Evolutionary conservation across 1,139 yeast species (phyloP), one percentile per base, ranked within the genome.

Genomic region (Suhomyces wounanorum): DNA sequence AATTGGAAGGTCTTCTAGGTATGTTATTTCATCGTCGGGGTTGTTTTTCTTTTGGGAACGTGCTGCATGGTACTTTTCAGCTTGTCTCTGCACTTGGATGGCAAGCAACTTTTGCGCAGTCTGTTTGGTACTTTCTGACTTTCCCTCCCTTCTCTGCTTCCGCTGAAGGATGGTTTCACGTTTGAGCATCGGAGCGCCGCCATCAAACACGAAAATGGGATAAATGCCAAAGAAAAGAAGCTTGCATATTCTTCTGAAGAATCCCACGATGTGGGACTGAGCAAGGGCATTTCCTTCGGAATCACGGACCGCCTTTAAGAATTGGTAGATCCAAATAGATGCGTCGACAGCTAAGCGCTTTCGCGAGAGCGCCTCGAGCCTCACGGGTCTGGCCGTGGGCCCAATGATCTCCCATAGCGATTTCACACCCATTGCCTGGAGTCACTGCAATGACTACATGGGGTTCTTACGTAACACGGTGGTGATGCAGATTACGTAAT

Each of bases 291-390:
- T 83, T 16, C 98, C 99, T 40, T 88, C 88, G 42, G 82, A 72
- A 63, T 91, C 97, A 59, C 99, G 78, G 23, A 94, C 96, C 0
- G 99, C 99, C 64, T 92, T 94, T 57, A 95, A 73, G 63, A 95
- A 95, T 67, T 95, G 99, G 65, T 95, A 95, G 50, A 95, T 89
- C 99, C 99, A 95, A 58, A 95, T 95, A 2, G 98, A 92, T 0
- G 99, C 99, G 74, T 95, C 99, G 10, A 95, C 95, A 0, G 99
- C 99, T 60, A 95, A 73, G 52, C 81, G 77, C 65, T 87, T 87
- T 53, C 91, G 82, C 17, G 83, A 73, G 40, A 94, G 75, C 0
- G 96, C 86, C 64, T 94, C 99, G 31, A 95, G 77, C 49, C 94
- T 78, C 3, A 94, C 96, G 0, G 99, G 97, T 49, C 89, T 77